These are phyloP conservation scores for Melampsora americana DNA, from an alignment of 1,284 basidiomycete genomes.

Conservation along the genomic window DNA sequence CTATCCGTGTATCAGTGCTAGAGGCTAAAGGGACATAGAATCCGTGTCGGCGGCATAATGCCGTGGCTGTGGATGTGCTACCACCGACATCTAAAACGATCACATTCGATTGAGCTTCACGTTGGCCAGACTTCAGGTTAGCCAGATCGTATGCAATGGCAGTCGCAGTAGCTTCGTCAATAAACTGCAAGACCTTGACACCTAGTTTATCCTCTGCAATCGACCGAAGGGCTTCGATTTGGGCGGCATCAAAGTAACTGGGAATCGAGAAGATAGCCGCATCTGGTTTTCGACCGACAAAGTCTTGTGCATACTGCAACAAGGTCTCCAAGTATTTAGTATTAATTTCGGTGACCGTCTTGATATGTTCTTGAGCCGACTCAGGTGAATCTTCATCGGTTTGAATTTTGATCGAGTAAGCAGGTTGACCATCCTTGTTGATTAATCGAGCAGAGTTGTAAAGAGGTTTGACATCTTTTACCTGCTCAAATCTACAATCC, in stretches of 20 bases:
- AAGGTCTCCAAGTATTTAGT: constrained; percentile 82
- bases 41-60: constrained; percentile 60
- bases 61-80: constrained; percentile 59
- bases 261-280: constrained; percentile 84
- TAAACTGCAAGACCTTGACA: constrained; percentile 72
- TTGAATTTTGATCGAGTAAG: constrained; percentile 69
- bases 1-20: constrained; percentile 58
- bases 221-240: constrained; percentile 54
- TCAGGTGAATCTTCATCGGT: constrained; percentile 47
- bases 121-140: constrained; percentile 45
- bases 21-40: constrained; percentile 60
- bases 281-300: constrained; percentile 73
- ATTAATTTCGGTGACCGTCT: constrained; percentile 55
- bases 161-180: constrained; percentile 80
- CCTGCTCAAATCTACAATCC: constrained; percentile 54
- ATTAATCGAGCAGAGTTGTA: constrained; percentile 83
- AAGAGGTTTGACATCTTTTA: constrained; percentile 72
- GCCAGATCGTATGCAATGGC: constrained; percentile 60
- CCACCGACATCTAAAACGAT: constrained; percentile 63
- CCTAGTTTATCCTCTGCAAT: constrained; percentile 63
- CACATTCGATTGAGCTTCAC: constrained; percentile 53
- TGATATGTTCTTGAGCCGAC: constrained; percentile 50
- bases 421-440: constrained; percentile 58
- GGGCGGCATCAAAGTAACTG: constrained; percentile 52
- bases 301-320: constrained; percentile 82